These are phyloP conservation scores for Aspergillus luchuensis DNA, from an alignment of 2,329 filamentous ascomycete species.

Conservation along the genomic window DNA sequence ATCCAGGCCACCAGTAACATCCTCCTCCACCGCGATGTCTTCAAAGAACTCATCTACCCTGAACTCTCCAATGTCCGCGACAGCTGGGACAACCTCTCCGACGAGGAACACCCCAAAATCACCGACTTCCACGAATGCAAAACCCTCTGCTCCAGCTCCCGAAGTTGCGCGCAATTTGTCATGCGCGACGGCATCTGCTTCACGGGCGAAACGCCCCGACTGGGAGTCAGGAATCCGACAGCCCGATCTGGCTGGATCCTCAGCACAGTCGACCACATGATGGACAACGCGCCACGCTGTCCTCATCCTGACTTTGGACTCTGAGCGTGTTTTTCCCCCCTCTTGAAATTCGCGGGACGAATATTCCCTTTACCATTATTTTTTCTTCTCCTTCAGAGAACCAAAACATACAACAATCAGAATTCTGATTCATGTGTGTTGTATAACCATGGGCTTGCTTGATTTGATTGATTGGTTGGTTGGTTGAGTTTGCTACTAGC, in stretches of 20 bases:
- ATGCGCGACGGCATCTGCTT: constrained; percentile 34
- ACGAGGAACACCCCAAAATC: constrained; percentile 32
- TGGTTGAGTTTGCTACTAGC: background rate
- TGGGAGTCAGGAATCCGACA: constrained; percentile 29
- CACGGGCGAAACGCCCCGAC: constrained; percentile 32
- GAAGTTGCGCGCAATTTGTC: constrained; percentile 36
- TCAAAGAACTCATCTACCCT: constrained; percentile 40
- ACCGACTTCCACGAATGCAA: constrained; percentile 36
- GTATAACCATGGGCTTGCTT: background rate
- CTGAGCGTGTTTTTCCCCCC: background rate
- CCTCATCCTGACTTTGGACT: constrained; percentile 31
- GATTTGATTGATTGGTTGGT: background rate
- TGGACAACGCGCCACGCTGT: constrained; percentile 32
- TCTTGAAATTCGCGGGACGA: constrained; percentile 1
- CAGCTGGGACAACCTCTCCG: constrained; percentile 41
- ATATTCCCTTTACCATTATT: background rate
- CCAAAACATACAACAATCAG: no score
- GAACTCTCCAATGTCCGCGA: constrained; percentile 32
- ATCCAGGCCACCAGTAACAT: constrained; percentile 18
- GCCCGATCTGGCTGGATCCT: constrained; percentile 37
- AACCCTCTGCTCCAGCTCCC: constrained; percentile 27
- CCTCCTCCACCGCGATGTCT: constrained; percentile 41
- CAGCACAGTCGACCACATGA: constrained; percentile 31
- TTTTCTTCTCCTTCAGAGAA: background rate
- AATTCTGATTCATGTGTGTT: no score